These are phyloP conservation scores for Neocatenulostroma microsporum DNA, from an alignment of 2,329 filamentous ascomycete genomes.

Conservation along the genomic window DNA sequence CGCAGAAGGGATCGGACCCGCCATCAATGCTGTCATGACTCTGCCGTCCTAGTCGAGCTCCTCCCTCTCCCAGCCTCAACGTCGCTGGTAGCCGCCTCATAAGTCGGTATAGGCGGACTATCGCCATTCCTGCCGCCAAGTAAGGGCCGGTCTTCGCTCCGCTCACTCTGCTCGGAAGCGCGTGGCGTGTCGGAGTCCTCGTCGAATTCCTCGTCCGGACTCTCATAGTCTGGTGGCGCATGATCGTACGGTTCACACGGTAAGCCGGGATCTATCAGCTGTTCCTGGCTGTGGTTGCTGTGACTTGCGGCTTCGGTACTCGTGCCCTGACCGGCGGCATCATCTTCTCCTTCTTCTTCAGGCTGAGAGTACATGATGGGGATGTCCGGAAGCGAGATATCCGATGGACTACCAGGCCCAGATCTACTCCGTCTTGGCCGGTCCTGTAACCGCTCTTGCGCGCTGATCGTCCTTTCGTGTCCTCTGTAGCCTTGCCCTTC, in stretches of 20 bases:
- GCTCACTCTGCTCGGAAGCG: conserved; percentile 15
- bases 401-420: conserved; percentile 84
- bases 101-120: conserved; percentile 68
- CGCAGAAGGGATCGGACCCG: no score
- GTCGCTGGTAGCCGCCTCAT: conserved; percentile 60
- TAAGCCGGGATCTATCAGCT: conserved; percentile 19
- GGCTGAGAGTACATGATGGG: conserved; percentile 55
- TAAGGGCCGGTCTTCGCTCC: conserved; percentile 11
- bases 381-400: conserved; percentile 87
- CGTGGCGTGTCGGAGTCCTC: conserved; percentile 19
- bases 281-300: conserved; percentile 7
- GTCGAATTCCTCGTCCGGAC: conserved; percentile 28
- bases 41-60: conserved; percentile 13
- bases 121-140: conserved; percentile 7
- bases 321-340: conserved; percentile 19
- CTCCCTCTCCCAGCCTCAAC: conserved; percentile 21
- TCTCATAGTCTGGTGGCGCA: conserved; percentile 44
- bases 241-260: conserved; percentile 28
- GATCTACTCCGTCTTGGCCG: conserved; percentile 67
- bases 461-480: conserved; percentile 67
- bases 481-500: conserved; percentile 51
- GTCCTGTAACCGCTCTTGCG: conserved; percentile 64
- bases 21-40: neutral
- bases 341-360: conserved; percentile 46
- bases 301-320: conserved; percentile 14